Evolutionary conservation across 2,329 filamentous ascomycete species (phyloP).

Genomic region (Penicillium sp.): DNA sequence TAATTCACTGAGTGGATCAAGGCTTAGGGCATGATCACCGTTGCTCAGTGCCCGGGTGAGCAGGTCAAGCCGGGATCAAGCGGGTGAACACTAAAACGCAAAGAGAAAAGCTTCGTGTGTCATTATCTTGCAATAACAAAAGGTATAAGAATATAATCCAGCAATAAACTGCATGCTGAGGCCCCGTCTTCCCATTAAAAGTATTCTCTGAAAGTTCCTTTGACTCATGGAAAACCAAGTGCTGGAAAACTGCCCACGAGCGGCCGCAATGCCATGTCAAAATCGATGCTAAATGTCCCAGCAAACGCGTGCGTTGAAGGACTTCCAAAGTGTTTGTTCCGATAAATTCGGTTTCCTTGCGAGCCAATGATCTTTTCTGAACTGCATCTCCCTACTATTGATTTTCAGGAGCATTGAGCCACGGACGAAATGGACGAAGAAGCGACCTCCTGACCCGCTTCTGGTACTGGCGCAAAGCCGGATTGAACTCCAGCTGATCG

Average conservation of each 20-base stretch:
- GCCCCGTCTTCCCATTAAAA: neutral
- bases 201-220: neutral
- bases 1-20: too few species aligned
- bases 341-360: neutral
- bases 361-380: neutral
- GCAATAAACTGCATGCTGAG: neutral
- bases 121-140: neutral
- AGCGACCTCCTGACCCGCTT: slow-evolving; percentile 11
- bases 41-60: too few species aligned
- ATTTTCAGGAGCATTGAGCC: neutral
- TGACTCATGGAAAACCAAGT: neutral
- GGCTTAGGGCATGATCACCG: too few species aligned
- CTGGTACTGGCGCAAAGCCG: slow-evolving; percentile 10
- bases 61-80: too few species aligned
- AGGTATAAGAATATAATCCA: slow-evolving; percentile 5
- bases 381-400: neutral
- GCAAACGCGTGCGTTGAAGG: neutral
- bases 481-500: slow-evolving; percentile 21
- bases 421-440: slow-evolving; percentile 12
- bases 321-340: neutral
- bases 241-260: neutral
- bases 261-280: neutral
- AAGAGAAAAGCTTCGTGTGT: too few species aligned
- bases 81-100: too few species aligned
- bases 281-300: neutral